Conservation (phyloP, 805 yeast species). For the Suhomyces faveliae region DNA sequence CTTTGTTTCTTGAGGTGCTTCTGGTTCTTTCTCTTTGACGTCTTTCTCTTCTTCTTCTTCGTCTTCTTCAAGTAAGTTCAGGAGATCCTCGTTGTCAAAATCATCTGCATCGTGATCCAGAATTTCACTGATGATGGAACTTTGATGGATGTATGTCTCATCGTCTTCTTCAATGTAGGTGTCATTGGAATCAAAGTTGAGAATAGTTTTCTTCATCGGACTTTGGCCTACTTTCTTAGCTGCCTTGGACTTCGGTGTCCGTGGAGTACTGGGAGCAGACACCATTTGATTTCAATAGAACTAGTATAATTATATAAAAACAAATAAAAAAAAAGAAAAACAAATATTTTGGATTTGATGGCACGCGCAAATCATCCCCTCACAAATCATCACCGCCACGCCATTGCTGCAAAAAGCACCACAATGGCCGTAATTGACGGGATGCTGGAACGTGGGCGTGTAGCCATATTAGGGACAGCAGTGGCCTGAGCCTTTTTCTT, state of each 20-base stretch:
- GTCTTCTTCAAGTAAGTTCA: constrained; percentile 2
- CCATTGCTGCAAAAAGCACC: constrained; percentile 1
- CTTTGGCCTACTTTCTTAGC: constrained; percentile 6
- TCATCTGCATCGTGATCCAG: constrained; percentile 17
- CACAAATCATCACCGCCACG: not conserved
- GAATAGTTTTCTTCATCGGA: constrained; percentile 13
- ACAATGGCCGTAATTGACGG: not conserved
- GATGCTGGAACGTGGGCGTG: not conserved
- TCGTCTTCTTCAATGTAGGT: constrained; percentile 41
- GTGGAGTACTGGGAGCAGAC: constrained; percentile 14
- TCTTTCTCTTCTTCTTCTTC: not conserved
- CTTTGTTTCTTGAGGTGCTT: not conserved
- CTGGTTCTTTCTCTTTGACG: not conserved
- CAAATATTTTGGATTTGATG: not conserved
- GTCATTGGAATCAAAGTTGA: constrained; percentile 23
- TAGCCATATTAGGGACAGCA: not conserved
- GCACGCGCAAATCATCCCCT: not conserved
- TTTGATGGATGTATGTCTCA: constrained; percentile 31
- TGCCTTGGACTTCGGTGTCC: constrained; percentile 10
- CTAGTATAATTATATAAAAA: not conserved
- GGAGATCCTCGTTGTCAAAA: constrained; percentile 12
- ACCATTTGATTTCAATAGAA: not conserved
- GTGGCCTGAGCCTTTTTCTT: not conserved
- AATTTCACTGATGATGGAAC: constrained; percentile 17
- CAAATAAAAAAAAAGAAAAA: not conserved